Evolutionary conservation across 2,329 filamentous ascomycete genomes (phyloP).

Genomic region (Aureobasidium vineae): DNA sequence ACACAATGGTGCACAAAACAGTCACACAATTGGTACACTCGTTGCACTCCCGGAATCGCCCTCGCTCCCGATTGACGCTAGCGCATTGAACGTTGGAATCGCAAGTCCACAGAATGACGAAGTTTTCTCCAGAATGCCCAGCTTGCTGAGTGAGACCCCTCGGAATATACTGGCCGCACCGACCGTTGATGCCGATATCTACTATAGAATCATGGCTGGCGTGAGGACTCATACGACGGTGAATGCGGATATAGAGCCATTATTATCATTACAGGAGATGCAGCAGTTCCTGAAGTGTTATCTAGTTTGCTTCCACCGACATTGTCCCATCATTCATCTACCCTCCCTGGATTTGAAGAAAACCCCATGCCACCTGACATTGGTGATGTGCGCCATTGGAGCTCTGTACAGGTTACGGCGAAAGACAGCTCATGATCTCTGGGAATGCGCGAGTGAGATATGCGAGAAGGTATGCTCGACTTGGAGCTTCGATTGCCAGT

Average conservation of each 20-base stretch:
- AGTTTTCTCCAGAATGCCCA: not conserved
- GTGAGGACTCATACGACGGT: not conserved
- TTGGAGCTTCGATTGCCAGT: not conserved
- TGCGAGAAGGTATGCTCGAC: conserved; percentile 21
- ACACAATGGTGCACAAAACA: not conserved
- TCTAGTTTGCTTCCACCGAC: conserved; percentile 39
- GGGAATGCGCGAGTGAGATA: conserved; percentile 30
- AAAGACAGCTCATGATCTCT: conserved; percentile 35
- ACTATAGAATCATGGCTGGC: not conserved
- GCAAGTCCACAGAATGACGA: not conserved
- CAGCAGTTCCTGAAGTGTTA: conserved; percentile 37
- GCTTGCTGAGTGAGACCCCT: not conserved
- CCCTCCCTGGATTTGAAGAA: conserved; percentile 35
- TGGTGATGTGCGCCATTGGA: conserved; percentile 42
- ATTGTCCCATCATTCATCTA: conserved; percentile 40
- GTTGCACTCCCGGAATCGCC: not conserved
- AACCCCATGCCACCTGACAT: conserved; percentile 36
- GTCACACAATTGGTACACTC: too few relatives aligned
- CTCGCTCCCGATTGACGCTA: not conserved
- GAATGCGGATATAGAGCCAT: not conserved
- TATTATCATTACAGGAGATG: conserved; percentile 22
- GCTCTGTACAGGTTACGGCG: conserved; percentile 39
- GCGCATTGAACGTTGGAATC: not conserved
- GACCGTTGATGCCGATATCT: not conserved
- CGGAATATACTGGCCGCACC: not conserved